phyloP scores from a whole-genome alignment of 306 rosid species.

The Pyrus pyrifolia region DNA sequence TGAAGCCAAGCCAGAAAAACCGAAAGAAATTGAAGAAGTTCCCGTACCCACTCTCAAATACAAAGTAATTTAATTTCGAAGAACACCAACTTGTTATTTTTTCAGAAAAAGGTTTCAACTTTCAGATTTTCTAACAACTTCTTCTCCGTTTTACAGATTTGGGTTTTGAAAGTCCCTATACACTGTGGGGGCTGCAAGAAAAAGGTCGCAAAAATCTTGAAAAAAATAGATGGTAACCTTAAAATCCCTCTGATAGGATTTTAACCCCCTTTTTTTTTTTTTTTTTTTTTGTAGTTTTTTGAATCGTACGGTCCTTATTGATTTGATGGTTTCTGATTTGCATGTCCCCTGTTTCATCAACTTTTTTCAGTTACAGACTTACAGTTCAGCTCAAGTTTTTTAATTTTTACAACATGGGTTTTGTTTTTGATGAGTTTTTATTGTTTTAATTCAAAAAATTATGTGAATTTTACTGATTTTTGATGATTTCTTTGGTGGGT shows the following conservation, averaged over 20 bases:
- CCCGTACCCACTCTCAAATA: conserved; percentile 44
- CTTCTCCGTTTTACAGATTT: conserved; percentile 28
- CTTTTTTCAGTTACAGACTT: background rate
- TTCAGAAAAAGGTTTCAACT: background rate
- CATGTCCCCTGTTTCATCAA: background rate
- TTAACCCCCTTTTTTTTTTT: no score
- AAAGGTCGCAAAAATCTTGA: conserved; percentile 50
- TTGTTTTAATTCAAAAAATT: background rate
- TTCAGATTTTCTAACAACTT: conserved; percentile 1
- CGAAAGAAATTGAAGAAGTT: conserved; percentile 32
- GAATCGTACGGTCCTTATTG: background rate
- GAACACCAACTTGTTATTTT: background rate
- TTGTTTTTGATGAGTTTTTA: background rate
- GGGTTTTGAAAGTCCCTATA: conserved; percentile 52
- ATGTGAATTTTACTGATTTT: background rate
- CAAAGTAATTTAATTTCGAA: conserved; percentile 34
- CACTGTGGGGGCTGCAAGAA: conserved; percentile 81
- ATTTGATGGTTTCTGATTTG: background rate
- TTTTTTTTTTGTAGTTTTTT: background rate
- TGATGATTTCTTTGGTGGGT: background rate
- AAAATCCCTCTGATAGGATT: no score
- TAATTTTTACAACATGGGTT: background rate
- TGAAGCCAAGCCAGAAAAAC: conserved; percentile 27
- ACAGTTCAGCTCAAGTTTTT: background rate
- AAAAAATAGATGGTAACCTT: conserved; percentile 55